These are phyloP conservation scores for Diaporthe sp. DNA, from an alignment of 2,329 filamentous ascomycete species.

Conservation along the genomic window DNA sequence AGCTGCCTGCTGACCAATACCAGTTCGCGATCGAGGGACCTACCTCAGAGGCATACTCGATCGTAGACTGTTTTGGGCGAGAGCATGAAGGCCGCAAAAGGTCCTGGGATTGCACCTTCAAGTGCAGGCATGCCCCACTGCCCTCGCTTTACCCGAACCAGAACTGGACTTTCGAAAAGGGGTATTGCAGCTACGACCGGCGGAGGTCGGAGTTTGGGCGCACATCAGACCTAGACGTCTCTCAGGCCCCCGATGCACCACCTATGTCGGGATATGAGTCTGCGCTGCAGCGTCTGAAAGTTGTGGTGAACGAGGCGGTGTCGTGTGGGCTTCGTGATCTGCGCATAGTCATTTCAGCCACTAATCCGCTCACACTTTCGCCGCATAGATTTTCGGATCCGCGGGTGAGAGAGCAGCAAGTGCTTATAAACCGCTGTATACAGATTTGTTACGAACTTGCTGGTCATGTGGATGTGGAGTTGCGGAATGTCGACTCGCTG, in stretches of 20 bases:
- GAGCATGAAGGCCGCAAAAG: background rate
- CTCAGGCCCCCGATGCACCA: background rate
- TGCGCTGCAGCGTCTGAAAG: background rate
- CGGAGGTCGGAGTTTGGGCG: background rate
- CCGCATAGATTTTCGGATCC: background rate
- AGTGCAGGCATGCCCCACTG: background rate
- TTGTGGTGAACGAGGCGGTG: background rate
- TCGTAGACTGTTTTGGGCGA: background rate
- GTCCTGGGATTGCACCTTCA: background rate
- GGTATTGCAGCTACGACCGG: background rate
- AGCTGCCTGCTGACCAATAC: background rate
- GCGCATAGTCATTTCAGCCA: background rate
- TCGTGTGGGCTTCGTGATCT: background rate
- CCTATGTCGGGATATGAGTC: background rate
- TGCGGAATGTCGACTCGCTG: background rate
- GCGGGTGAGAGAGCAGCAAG: background rate
- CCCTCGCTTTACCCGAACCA: background rate
- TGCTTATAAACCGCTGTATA: background rate
- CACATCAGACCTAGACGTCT: background rate
- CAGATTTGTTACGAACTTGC: background rate
- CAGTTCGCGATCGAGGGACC: background rate
- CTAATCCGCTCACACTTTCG: background rate
- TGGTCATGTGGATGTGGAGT: background rate
- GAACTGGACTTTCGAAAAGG: background rate
- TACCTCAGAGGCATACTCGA: background rate